phyloP scores from a whole-genome alignment of 148 eudicot genomes.

The Cornus suecica region DNA sequence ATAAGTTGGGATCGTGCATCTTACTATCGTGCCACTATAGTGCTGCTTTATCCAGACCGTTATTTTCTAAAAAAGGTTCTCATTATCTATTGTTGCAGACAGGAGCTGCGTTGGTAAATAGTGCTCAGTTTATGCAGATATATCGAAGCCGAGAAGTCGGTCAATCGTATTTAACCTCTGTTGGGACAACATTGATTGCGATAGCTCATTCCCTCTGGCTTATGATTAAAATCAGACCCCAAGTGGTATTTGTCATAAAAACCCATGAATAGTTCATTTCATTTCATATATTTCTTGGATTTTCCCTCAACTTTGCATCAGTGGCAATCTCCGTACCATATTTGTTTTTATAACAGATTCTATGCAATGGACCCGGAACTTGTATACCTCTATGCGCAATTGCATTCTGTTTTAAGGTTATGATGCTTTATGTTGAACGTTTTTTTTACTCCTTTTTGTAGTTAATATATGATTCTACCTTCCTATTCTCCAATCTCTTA shows the following conservation, averaged over 20 bases:
- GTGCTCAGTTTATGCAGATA: conserved; percentile 68
- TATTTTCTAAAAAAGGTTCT: conserved; percentile 5
- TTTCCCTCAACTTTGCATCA: neutral
- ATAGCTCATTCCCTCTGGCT: conserved; percentile 79
- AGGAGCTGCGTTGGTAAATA: conserved; percentile 23
- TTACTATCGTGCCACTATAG: neutral
- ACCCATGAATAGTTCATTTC: neutral
- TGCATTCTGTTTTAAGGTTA: conserved; percentile 78
- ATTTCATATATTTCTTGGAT: neutral
- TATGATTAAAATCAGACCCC: conserved; percentile 81
- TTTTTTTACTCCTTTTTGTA: neutral
- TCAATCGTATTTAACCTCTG: conserved; percentile 84
- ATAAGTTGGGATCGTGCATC: neutral
- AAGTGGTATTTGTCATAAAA: conserved; percentile 54
- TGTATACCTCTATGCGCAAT: conserved; percentile 81
- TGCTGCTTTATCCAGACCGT: neutral
- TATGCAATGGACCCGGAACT: conserved; percentile 96
- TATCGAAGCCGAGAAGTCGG: conserved; percentile 94
- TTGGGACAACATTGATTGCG: conserved; percentile 79
- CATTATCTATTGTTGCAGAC: conserved; percentile 30
- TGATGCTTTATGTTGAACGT: conserved; percentile 1
- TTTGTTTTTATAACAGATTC: conserved; percentile 45
- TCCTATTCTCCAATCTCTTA: neutral
- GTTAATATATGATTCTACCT: neutral
- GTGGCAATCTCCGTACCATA: neutral